Evolutionary conservation across 176 grass and related monocot species (phyloP).

Genomic region (Pharus latifolius): DNA sequence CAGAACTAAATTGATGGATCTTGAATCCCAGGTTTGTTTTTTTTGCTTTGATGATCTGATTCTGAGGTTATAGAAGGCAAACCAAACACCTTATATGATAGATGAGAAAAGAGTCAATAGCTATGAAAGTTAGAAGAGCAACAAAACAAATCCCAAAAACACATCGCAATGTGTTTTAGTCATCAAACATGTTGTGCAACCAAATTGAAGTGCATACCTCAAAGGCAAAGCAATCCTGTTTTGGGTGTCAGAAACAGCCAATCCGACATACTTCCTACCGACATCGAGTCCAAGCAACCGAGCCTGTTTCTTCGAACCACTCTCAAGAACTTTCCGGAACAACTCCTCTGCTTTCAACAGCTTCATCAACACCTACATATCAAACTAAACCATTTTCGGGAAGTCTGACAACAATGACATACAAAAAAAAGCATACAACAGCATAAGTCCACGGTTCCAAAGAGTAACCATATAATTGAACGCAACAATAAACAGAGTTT

Average conservation of each 20-base stretch:
- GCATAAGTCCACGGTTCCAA: too few relatives aligned
- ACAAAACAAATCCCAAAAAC: background rate
- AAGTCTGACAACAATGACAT: too few relatives aligned
- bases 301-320: background rate
- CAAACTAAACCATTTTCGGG: background rate
- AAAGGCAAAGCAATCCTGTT: constrained; percentile 62
- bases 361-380: constrained; percentile 37
- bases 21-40: too few relatives aligned
- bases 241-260: constrained; percentile 58
- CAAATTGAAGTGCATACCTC: constrained; percentile 30
- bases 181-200: background rate
- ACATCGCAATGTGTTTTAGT: background rate
- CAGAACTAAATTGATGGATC: too few relatives aligned
- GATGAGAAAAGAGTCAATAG: too few relatives aligned
- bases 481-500: too few relatives aligned
- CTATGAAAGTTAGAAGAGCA: background rate
- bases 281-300: constrained; percentile 81
- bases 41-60: too few relatives aligned
- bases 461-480: too few relatives aligned
- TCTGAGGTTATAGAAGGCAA: too few relatives aligned
- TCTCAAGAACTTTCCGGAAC: constrained; percentile 55
- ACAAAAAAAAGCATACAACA: too few relatives aligned
- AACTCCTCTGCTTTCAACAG: constrained; percentile 41
- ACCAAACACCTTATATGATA: too few relatives aligned
- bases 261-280: constrained; percentile 69